Evolutionary conservation across 768 basidiomycete species (phyloP), one percentile per base, ranked within the genome.

Genomic region (Kwoniella mangroviensis): DNA sequence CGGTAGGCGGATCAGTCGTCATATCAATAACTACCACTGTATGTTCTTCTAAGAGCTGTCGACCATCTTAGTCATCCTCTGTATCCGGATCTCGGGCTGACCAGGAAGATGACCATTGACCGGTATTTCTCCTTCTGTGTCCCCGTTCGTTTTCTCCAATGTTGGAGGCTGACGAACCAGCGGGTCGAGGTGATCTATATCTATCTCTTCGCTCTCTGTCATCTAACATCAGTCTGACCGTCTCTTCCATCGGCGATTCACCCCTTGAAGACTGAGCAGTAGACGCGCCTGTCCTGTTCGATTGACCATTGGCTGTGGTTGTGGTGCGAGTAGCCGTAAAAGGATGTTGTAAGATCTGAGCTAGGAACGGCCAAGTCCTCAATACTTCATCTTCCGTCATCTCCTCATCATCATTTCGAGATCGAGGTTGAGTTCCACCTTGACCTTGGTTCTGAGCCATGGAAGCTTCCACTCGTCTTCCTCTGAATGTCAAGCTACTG

Each of bases 401-500:
- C 19, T 45, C 26, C 4, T 63, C 43, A 26, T 12, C 6, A 28
- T 61, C 41, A n/a, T 24, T 21, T 22, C 24, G 11, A 45, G n/a
- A 10, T 51, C 4, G 11, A 52, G 57, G 10, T 58, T 0, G 34
- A 19, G 61, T 15, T 28, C 4, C 19, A n/a, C 17, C 41, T 52
- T 28, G 63, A 22, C 13, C 13, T 49, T 49, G 45, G 21, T 51
- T n/a, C 28, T 70, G 63, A 26, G 53, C 64, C 63, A 72, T 67
- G 10, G 66, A 54, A 52, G 60, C 55, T 15, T 51, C 62, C 12
- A 72, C 70, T 26, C 54, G 59, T 41, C 63, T 64, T 0, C 70
- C 70, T 56, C 70, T 43, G 60, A 53, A 72, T 0, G 70, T 72
- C 45, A 72, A 54, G 15, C 65, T 54, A 41, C 55, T 59, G 28